Percentiles rank a stretch among this genome's conserved stretches.
Conservation (phyloP, 176 grass and related monocot species). For the Zea mays region DNA sequence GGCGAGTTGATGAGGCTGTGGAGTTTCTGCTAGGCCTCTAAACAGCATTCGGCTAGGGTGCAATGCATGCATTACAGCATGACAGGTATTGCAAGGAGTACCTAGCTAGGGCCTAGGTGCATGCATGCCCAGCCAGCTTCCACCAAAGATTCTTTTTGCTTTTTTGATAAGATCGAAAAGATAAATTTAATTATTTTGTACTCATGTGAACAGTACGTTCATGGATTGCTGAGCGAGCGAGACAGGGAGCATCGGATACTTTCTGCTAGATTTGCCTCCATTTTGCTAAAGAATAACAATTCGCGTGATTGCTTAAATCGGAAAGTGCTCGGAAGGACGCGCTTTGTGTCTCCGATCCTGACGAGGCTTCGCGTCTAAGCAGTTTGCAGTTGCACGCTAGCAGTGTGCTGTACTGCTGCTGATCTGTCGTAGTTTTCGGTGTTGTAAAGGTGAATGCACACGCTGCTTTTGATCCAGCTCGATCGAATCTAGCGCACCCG, state of each 20-base stretch:
- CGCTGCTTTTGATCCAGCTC: slow-evolving; percentile 21
- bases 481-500: slow-evolving; percentile 38
- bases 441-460: slow-evolving; percentile 44
- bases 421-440: slow-evolving; percentile 30
- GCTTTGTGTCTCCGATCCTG: slow-evolving; percentile 46
- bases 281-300: slow-evolving; percentile 6
- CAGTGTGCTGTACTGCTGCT: slow-evolving; percentile 16
- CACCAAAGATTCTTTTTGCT: slow-evolving; percentile 25
- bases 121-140: slow-evolving; percentile 1
- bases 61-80: background rate
- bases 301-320: slow-evolving; percentile 35
- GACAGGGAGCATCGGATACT: slow-evolving; percentile 47
- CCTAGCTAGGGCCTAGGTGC: background rate
- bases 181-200: slow-evolving; percentile 5
- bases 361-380: slow-evolving; percentile 39
- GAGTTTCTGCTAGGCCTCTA: slow-evolving; percentile 51
- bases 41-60: too few relatives aligned
- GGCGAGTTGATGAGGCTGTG: slow-evolving; percentile 58
- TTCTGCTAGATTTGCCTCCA: slow-evolving; percentile 36
- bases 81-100: slow-evolving; percentile 14
- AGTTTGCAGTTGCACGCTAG: slow-evolving; percentile 29
- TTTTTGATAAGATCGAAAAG: slow-evolving; percentile 20
- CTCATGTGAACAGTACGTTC: slow-evolving; percentile 17
- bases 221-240: slow-evolving; percentile 10
- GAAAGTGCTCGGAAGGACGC: slow-evolving; percentile 39